phyloP scores from a whole-genome alignment of 2,329 filamentous ascomycete genomes.

The Ilyonectria destructans region DNA sequence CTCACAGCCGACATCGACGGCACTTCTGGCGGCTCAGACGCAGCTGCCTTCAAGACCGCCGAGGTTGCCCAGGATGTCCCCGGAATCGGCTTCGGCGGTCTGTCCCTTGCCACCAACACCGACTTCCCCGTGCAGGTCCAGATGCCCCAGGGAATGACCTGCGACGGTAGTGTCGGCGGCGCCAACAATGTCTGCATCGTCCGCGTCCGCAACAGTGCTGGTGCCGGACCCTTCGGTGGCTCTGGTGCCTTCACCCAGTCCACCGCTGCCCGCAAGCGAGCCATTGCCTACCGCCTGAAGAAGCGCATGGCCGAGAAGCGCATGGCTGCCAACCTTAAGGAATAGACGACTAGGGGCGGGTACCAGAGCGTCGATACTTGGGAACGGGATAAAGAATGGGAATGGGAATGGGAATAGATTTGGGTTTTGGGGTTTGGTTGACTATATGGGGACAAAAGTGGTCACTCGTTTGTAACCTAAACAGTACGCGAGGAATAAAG shows the following conservation, averaged over 20 bases:
- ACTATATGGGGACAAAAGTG: neutral
- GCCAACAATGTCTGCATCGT: constrained; percentile 77
- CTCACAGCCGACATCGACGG: constrained; percentile 73
- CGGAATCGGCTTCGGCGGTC: constrained; percentile 69
- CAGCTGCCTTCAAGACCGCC: constrained; percentile 73
- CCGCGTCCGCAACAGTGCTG: constrained; percentile 74
- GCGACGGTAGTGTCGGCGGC: constrained; percentile 72
- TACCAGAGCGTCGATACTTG: constrained; percentile 4
- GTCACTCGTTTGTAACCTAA: constrained; percentile 16
- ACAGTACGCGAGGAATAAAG: constrained; percentile 19
- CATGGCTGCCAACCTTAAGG: constrained; percentile 48
- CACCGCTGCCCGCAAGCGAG: constrained; percentile 72
- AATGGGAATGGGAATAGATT: neutral
- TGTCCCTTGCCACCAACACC: constrained; percentile 72
- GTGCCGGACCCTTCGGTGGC: constrained; percentile 78
- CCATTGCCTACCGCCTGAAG: constrained; percentile 68
- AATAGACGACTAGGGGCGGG: constrained; percentile 18
- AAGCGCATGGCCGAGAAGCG: constrained; percentile 57
- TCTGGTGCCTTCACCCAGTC: constrained; percentile 77
- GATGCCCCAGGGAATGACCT: constrained; percentile 80
- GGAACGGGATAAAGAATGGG: neutral
- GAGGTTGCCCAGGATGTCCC: constrained; percentile 62
- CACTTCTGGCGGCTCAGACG: constrained; percentile 75
- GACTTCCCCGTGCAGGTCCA: constrained; percentile 77
- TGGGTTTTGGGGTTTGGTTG: neutral